Percentiles rank a stretch among this genome's conserved stretches.
phyloP scores from a whole-genome alignment of 257 asterid genomes.

The Solanum verrucosum region DNA sequence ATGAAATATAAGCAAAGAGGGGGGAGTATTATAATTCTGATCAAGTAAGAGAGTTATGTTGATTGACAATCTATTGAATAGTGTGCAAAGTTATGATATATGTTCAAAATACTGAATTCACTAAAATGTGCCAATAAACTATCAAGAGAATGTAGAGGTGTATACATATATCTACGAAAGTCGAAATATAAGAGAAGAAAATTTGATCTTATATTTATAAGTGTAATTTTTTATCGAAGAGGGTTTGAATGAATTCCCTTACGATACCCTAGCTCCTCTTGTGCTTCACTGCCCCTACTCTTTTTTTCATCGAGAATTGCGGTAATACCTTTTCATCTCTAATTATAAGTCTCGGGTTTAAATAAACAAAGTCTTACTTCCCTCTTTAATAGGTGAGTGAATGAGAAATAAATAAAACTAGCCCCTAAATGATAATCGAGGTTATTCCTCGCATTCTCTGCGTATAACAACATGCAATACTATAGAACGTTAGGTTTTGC shows the following conservation, averaged over 20 bases:
- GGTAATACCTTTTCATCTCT: neutral
- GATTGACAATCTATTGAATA: neutral
- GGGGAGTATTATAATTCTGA: neutral
- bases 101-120: neutral
- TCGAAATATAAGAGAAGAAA: neutral
- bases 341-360: neutral
- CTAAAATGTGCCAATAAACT: neutral
- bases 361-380: neutral
- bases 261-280: neutral
- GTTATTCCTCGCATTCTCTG: neutral
- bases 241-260: neutral
- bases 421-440: neutral
- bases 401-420: neutral
- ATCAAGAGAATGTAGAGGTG: neutral
- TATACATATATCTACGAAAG: too few species aligned
- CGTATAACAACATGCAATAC: neutral
- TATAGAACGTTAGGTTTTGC: neutral
- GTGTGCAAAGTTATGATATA: neutral
- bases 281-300: neutral
- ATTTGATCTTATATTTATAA: neutral
- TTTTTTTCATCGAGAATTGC: neutral
- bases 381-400: neutral
- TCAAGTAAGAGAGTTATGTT: neutral
- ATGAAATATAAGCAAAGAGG: neutral
- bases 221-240: neutral